Base-by-base conservation (phyloP, 495 filamentous ascomycete genomes). In the Aspergillus heteromorphus region DNA sequence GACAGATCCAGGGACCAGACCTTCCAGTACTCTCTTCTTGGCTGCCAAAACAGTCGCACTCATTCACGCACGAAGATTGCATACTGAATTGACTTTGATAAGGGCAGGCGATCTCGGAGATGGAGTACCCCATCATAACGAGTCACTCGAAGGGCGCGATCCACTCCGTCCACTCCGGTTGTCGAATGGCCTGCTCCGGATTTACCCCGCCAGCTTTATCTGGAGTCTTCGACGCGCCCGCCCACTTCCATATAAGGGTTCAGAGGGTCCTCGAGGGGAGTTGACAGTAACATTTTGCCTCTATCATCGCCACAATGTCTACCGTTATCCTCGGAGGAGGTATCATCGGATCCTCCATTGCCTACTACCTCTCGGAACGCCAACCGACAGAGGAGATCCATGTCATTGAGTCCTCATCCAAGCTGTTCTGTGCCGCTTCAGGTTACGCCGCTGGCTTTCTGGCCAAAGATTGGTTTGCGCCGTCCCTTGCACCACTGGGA, bases 301-400 rank as follows among this genome's bases (percentile, higher is more conserved):
- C 13, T 19, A 41, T 4, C 19, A 29, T 9, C 13, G 23, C 63
- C 34, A 63, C 20, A 45, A 76, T 76, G 74, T 53, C 72, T 21
- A 91, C 84, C 17, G 80, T 91, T 27, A 91, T 92, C 53, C 67
- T 93, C 43, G 89, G 89, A 45, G 80, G 81, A 47, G 88, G 89
- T 48, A 91, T 93, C 67, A 89, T 93, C 36, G 87, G 87, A 54
- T 66, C 81, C 43, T 86, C 86, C n/a, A 88, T 85, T 20, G 89
- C 88, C 10, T 91, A 87, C 67, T 89, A 89, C 63, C 79, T 90
- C 41, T 65, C 65, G 17, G 45, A 68, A n/a, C 59, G 48, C 48
- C 77, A 78, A 16, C 67, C 73, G 16, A 67, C 76, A 4, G 69
- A 77, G 10, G 73, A 74, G 38, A 85, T 92, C 55, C 83, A 90